These are phyloP conservation scores for Pythium dissimile DNA, from an alignment of 352 stramenopile species.

Conservation along the genomic window DNA sequence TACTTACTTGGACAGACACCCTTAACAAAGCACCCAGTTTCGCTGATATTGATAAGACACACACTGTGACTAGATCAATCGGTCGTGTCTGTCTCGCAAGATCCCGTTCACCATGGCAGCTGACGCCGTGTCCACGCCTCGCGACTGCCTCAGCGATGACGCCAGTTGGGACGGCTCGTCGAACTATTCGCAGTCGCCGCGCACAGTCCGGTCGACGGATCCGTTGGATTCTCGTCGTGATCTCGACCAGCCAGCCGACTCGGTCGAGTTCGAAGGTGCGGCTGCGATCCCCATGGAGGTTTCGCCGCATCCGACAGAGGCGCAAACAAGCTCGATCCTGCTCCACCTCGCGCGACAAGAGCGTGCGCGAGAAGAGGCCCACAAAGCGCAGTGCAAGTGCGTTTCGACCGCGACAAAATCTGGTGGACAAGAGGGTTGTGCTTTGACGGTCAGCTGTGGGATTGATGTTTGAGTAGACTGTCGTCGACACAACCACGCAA, in stretches of 20 bases:
- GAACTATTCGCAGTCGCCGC: conserved; percentile 14
- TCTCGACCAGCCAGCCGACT: not conserved
- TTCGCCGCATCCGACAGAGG: conserved; percentile 44
- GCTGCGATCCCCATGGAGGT: conserved; percentile 11
- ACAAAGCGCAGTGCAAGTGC: conserved; percentile 43
- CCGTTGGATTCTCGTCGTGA: not conserved
- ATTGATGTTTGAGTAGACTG: not conserved
- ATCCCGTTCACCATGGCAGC: not conserved
- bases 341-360: conserved; percentile 52
- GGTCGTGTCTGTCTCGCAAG: not conserved
- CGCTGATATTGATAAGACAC: too few relatives aligned
- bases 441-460: not conserved
- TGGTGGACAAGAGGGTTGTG: not conserved
- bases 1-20: not conserved
- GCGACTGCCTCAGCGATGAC: not conserved
- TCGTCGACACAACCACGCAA: conserved; percentile 28
- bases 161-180: conserved; percentile 14
- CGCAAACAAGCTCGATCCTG: conserved; percentile 59
- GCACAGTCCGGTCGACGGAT: conserved; percentile 8
- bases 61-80: conserved; percentile 17
- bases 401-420: not conserved
- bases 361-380: conserved; percentile 36
- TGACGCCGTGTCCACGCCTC: not conserved
- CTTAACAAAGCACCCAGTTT: too few relatives aligned
- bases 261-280: conserved; percentile 13